Evolutionary conservation across 768 basidiomycete genomes (phyloP).

Genomic region (Hericium coralloides): DNA sequence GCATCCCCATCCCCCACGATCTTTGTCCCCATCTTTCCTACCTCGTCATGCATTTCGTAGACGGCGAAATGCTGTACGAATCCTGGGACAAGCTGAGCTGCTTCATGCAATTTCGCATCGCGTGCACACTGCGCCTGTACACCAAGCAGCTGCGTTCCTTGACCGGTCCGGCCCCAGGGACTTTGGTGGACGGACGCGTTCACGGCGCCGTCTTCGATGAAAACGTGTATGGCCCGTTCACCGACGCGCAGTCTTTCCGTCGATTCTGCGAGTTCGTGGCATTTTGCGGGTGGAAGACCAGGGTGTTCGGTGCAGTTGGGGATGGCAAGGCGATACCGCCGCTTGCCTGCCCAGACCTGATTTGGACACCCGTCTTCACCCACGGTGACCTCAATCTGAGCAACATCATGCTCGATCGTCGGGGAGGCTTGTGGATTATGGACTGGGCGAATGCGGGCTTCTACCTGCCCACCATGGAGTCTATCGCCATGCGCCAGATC

Average conservation of each 20-base stretch:
- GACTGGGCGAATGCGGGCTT: conserved; percentile 11
- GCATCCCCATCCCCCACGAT: conserved; percentile 9
- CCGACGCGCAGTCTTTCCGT: neutral
- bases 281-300: neutral
- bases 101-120: conserved; percentile 11
- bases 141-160: conserved; percentile 9
- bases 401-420: conserved; percentile 5
- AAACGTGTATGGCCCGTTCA: conserved; percentile 2
- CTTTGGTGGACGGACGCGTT: conserved; percentile 1
- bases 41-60: conserved; percentile 11
- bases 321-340: neutral
- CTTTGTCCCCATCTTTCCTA: conserved; percentile 3
- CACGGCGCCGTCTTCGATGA: conserved; percentile 8
- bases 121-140: conserved; percentile 15
- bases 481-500: neutral
- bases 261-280: neutral
- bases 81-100: conserved; percentile 9
- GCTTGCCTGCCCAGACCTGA: neutral
- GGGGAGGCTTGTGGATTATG: conserved; percentile 5
- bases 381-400: conserved; percentile 9
- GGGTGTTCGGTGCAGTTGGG: too few relatives aligned
- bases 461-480: conserved; percentile 6
- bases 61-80: conserved; percentile 11
- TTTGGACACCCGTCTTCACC: conserved; percentile 6
- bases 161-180: neutral